phyloP scores from a whole-genome alignment of 495 filamentous ascomycete genomes.

The Penicillium dipodomyicola region DNA sequence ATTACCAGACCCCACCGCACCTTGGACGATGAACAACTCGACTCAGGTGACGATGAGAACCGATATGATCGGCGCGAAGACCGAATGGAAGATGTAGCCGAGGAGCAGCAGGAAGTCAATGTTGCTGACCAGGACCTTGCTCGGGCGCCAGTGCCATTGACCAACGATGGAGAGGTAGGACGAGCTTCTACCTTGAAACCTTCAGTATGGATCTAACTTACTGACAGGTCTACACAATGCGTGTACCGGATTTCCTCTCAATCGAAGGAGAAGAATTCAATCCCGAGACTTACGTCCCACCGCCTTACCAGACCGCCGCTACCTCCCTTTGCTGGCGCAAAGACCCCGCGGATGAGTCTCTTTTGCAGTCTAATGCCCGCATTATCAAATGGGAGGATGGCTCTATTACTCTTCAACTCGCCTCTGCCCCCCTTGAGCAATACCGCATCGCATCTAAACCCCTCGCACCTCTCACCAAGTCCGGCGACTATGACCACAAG shows the following conservation, averaged over 20 bases:
- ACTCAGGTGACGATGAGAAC: constrained; percentile 73
- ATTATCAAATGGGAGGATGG: constrained; percentile 83
- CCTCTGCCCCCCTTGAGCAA: constrained; percentile 68
- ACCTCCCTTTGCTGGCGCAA: constrained; percentile 69
- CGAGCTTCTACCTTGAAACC: background rate
- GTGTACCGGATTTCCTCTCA: constrained; percentile 75
- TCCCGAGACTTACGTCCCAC: constrained; percentile 66
- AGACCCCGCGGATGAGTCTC: constrained; percentile 56
- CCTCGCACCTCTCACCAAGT: constrained; percentile 67
- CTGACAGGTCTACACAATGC: constrained; percentile 69
- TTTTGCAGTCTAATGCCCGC: constrained; percentile 72
- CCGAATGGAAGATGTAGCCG: constrained; percentile 47
- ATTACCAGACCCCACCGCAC: constrained; percentile 50
- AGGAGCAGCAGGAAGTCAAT: constrained; percentile 47
- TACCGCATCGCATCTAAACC: constrained; percentile 74
- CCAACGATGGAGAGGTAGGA: constrained; percentile 63
- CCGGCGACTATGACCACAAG: constrained; percentile 60
- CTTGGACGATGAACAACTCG: constrained; percentile 71
- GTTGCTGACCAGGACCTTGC: constrained; percentile 59
- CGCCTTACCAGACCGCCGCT: constrained; percentile 63
- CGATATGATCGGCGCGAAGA: constrained; percentile 50
- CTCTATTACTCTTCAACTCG: constrained; percentile 75
- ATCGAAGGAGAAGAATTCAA: constrained; percentile 73
- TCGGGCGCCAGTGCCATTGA: constrained; percentile 66
- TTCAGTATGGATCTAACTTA: background rate